Evolutionary conservation across 345 rosid species (phyloP).

Genomic region (Geranium brycei): DNA sequence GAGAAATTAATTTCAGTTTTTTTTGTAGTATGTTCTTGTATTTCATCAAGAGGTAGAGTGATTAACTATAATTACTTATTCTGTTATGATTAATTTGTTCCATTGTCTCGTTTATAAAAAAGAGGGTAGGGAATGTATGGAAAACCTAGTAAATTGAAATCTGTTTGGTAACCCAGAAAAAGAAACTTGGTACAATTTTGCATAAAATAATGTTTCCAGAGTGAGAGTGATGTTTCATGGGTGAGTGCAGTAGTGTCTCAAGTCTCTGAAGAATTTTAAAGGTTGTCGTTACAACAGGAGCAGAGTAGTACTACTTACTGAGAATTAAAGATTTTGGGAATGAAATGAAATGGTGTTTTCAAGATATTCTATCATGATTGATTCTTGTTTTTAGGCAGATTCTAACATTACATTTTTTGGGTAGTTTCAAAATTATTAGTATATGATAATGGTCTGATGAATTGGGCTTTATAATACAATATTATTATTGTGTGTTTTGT

Average conservation of each 20-base stretch:
- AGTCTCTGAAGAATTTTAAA: slow-evolving; percentile 17
- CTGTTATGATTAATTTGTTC: too few relatives aligned
- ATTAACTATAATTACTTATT: too few relatives aligned
- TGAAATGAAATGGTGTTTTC: slow-evolving; percentile 21
- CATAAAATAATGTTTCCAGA: slow-evolving; percentile 6
- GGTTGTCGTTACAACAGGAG: slow-evolving; percentile 6
- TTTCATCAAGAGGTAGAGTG: too few relatives aligned
- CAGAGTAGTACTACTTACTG: background rate
- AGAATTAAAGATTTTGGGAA: slow-evolving; percentile 11
- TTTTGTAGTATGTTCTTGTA: too few relatives aligned
- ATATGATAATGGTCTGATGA: slow-evolving; percentile 1
- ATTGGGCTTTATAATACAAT: background rate
- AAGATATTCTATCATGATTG: slow-evolving; percentile 46
- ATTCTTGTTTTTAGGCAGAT: slow-evolving; percentile 35
- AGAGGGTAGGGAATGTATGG: background rate
- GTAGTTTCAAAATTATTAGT: background rate
- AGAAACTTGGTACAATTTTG: slow-evolving; percentile 8
- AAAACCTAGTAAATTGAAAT: slow-evolving; percentile 8
- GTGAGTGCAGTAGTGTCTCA: slow-evolving; percentile 14
- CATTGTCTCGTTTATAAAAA: too few relatives aligned
- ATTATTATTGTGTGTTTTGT: too few relatives aligned
- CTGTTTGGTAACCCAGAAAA: slow-evolving; percentile 23
- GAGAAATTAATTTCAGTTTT: background rate
- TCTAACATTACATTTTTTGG: background rate
- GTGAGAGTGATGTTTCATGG: slow-evolving; percentile 31